Conservation (phyloP, 2,329 filamentous ascomycete species). For the Paecilomyces sp. region DNA sequence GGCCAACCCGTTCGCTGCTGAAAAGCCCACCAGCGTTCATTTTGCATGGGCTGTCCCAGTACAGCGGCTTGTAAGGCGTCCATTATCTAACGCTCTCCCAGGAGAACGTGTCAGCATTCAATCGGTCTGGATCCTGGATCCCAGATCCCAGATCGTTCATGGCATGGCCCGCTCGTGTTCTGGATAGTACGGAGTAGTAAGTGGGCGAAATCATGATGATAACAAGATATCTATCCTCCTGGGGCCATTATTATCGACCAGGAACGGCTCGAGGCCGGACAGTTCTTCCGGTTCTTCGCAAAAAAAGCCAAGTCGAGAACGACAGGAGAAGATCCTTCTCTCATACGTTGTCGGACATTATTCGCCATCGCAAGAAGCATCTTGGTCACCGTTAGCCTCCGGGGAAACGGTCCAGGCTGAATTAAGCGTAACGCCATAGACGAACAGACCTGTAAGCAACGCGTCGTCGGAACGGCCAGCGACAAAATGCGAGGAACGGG, state of each 20-base stretch:
- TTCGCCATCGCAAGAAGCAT: not conserved
- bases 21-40: not conserved
- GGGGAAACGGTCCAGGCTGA: not conserved
- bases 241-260: too few relatives aligned
- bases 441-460: not conserved
- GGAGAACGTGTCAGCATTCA: not conserved
- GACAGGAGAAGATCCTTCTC: too few relatives aligned
- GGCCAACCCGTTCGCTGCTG: not conserved
- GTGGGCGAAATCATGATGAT: not conserved
- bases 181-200: not conserved
- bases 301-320: not conserved
- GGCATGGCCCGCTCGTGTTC: not conserved
- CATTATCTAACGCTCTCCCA: not conserved
- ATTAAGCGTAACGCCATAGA: not conserved
- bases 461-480: not conserved
- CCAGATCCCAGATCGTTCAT: not conserved
- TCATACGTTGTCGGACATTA: too few relatives aligned
- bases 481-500: not conserved
- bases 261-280: too few relatives aligned
- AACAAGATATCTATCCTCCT: too few relatives aligned
- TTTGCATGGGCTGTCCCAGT: not conserved
- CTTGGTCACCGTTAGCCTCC: not conserved
- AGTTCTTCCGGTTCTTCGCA: not conserved
- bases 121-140: not conserved
- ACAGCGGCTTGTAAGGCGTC: not conserved